Percentiles rank a stretch among this genome's conserved stretches.
Evolutionary conservation across 441 rosid species (phyloP).

Genomic region (Capsella rubella): DNA sequence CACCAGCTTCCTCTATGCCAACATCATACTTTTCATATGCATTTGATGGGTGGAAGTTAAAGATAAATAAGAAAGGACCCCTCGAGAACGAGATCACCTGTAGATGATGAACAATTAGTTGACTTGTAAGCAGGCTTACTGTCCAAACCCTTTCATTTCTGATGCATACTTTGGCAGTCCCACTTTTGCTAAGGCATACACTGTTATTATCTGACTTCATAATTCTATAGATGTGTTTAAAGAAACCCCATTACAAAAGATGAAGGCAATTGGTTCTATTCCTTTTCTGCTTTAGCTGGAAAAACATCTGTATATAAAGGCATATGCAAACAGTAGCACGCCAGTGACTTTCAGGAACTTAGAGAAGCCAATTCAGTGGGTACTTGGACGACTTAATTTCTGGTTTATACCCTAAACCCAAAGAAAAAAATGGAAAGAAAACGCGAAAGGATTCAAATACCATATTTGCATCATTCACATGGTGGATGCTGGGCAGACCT

Average conservation of each 20-base stretch:
- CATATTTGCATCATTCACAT: conserved; percentile 76
- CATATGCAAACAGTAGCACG: conserved; percentile 33
- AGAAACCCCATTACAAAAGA: conserved; percentile 8
- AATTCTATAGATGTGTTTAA: conserved; percentile 15
- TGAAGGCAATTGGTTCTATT: conserved; percentile 1
- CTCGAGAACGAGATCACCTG: conserved; percentile 85
- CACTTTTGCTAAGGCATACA: conserved; percentile 2
- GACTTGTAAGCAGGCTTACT: conserved; percentile 8
- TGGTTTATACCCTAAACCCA: conserved; percentile 8
- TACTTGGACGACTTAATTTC: conserved; percentile 11
- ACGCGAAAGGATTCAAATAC: conserved; percentile 50
- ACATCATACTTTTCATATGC: conserved; percentile 64
- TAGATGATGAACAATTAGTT: conserved; percentile 35
- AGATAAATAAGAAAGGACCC: conserved; percentile 90
- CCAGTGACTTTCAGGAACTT: conserved; percentile 26
- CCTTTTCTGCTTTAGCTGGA: not conserved
- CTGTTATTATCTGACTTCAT: conserved; percentile 23
- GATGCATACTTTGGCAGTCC: conserved; percentile 10
- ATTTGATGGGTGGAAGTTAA: conserved; percentile 88
- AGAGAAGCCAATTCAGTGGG: conserved; percentile 25
- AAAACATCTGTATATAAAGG: conserved; percentile 17
- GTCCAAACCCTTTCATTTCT: conserved; percentile 9
- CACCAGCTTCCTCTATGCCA: conserved; percentile 98
- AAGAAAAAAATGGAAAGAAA: not conserved
- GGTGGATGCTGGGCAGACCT: conserved; percentile 77